Evolutionary conservation across 495 filamentous ascomycete species (phyloP).

Genomic region (Hypoxylon fragiforme): DNA sequence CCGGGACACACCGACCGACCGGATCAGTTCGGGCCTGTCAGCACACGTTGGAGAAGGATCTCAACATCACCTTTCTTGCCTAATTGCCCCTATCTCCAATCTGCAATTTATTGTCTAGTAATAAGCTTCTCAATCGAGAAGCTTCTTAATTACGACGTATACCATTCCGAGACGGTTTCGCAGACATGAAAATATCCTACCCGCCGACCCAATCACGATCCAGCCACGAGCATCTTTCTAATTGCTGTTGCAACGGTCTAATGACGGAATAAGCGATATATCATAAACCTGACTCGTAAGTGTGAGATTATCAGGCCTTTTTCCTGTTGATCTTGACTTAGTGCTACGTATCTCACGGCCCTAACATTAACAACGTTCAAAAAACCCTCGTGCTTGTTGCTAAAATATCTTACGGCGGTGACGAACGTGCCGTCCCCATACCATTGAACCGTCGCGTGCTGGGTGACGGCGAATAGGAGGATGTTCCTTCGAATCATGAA

Average conservation of each 20-base stretch:
- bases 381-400: not conserved
- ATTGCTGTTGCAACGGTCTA: constrained; percentile 7
- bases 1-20: constrained; percentile 26
- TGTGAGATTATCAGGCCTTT: not conserved
- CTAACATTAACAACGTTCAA: too few relatives aligned
- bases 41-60: too few relatives aligned
- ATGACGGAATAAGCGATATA: constrained; percentile 9
- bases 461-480: not conserved
- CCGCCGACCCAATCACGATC: constrained; percentile 9
- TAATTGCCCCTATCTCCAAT: not conserved
- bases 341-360: constrained; percentile 10
- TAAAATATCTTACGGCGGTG: not conserved
- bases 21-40: constrained; percentile 17
- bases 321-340: constrained; percentile 12
- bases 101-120: too few relatives aligned
- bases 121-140: constrained; percentile 11
- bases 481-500: not conserved
- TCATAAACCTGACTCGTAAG: not conserved
- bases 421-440: constrained; percentile 4
- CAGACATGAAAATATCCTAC: constrained; percentile 12
- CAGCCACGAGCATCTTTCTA: not conserved
- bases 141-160: too few relatives aligned
- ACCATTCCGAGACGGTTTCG: constrained; percentile 2
- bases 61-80: not conserved
- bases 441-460: not conserved